Conservation (phyloP, 176 grass and related monocot species). For the Rhynchospora pubera region DNA sequence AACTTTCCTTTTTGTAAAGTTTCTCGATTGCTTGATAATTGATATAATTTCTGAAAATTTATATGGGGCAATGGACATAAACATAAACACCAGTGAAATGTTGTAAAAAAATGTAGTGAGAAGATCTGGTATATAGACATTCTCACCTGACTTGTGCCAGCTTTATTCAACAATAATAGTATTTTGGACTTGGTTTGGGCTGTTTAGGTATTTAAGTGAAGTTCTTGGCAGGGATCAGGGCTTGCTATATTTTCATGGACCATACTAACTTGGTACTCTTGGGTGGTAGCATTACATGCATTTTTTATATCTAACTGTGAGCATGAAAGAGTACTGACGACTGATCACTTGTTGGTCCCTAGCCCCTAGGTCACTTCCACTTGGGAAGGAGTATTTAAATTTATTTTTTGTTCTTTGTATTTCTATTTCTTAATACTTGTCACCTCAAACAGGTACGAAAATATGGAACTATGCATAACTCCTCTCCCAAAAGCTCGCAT, state of each 20-base stretch:
- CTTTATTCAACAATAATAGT: neutral
- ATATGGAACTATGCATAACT: constrained; percentile 58
- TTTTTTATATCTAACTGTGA: neutral
- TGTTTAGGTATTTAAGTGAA: neutral
- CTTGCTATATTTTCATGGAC: neutral
- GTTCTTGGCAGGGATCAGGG: neutral
- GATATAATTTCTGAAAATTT: neutral
- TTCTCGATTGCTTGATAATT: neutral
- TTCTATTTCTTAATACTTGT: neutral
- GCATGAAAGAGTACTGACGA: neutral
- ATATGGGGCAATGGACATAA: neutral
- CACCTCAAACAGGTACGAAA: constrained; percentile 47
- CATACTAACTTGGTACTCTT: neutral
- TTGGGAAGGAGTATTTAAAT: neutral
- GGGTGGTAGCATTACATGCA: neutral
- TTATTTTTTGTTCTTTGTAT: neutral
- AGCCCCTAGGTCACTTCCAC: neutral
- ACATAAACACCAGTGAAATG: neutral
- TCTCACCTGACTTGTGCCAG: neutral
- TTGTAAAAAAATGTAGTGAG: neutral
- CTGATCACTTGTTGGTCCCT: neutral
- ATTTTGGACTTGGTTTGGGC: neutral
- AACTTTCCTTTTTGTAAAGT: too few species aligned
- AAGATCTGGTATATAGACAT: neutral
- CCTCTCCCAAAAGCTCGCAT: constrained; percentile 44